Evolutionary conservation across 148 eudicot species (phyloP).

Genomic region (Amaranthus cruentus): DNA sequence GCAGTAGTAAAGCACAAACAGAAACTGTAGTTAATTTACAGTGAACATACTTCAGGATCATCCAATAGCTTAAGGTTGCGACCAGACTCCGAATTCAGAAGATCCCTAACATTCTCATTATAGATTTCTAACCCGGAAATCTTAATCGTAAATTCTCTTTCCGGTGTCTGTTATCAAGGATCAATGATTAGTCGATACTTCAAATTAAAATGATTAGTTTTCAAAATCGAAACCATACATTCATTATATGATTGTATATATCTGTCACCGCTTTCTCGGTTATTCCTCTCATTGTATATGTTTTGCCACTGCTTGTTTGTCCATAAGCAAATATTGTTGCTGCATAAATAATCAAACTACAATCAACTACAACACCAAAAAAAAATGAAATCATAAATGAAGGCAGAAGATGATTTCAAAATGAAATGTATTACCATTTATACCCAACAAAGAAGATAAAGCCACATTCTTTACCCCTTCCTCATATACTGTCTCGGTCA

Average conservation of each 20-base stretch:
- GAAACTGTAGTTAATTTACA: not conserved
- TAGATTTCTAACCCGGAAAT: constrained; percentile 93
- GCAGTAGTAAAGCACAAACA: not conserved
- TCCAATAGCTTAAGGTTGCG: constrained; percentile 86
- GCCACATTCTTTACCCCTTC: constrained; percentile 91
- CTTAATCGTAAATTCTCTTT: constrained; percentile 69
- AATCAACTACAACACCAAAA: constrained; percentile 4
- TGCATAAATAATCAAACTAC: constrained; percentile 29
- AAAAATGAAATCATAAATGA: not conserved
- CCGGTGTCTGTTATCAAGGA: constrained; percentile 60
- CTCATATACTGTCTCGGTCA: constrained; percentile 75
- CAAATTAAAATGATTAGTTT: not conserved
- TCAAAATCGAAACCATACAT: constrained; percentile 35
- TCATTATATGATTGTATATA: constrained; percentile 56
- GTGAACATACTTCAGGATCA: constrained; percentile 73
- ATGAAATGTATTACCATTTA: constrained; percentile 57
- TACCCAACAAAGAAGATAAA: constrained; percentile 81
- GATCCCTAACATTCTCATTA: constrained; percentile 89
- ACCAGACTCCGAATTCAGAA: constrained; percentile 78
- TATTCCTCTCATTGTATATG: constrained; percentile 92
- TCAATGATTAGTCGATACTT: not conserved
- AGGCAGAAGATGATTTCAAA: not conserved
- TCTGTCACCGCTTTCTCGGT: constrained; percentile 80
- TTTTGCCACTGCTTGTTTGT: constrained; percentile 98
- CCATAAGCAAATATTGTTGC: constrained; percentile 97